phyloP scores from a whole-genome alignment of 2,329 filamentous ascomycete genomes.

The Aurifilum marmelostoma region DNA sequence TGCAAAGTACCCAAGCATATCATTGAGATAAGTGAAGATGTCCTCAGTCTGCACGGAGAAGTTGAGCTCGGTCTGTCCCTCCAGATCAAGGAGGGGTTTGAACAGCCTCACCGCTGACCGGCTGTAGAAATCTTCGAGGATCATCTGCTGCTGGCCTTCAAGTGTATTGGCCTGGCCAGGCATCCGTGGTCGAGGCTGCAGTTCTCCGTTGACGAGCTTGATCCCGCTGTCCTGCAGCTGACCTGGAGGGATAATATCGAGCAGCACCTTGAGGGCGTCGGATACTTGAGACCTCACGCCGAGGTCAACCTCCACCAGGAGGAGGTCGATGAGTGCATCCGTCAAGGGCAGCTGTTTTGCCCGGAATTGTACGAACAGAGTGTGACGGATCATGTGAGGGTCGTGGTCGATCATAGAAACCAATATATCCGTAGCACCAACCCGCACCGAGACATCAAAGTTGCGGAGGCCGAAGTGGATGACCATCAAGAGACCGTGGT shows the following conservation, averaged over 20 bases:
- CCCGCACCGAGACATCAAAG: slow-evolving; percentile 79
- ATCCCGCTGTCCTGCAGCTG: slow-evolving; percentile 61
- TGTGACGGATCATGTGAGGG: slow-evolving; percentile 88
- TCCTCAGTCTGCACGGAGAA: slow-evolving; percentile 83
- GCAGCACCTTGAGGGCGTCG: slow-evolving; percentile 89
- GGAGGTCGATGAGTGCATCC: slow-evolving; percentile 88
- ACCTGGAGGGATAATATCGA: slow-evolving; percentile 67
- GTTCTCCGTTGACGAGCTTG: slow-evolving; percentile 67
- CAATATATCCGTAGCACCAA: slow-evolving; percentile 91
- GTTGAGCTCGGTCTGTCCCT: slow-evolving; percentile 68
- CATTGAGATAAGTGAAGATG: slow-evolving; percentile 88
- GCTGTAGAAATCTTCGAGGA: slow-evolving; percentile 89
- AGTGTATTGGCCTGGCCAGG: slow-evolving; percentile 24
- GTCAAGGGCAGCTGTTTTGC: slow-evolving; percentile 86
- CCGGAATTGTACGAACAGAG: slow-evolving; percentile 88
- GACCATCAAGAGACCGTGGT: slow-evolving; percentile 82
- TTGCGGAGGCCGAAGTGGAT: slow-evolving; percentile 92
- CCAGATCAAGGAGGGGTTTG: slow-evolving; percentile 80
- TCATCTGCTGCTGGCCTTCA: slow-evolving; percentile 67
- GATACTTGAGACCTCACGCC: slow-evolving; percentile 95
- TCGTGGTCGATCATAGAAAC: slow-evolving; percentile 96
- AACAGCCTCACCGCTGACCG: slow-evolving; percentile 84
- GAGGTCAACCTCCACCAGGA: slow-evolving; percentile 88
- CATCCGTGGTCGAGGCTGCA: slow-evolving; percentile 63
- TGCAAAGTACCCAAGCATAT: slow-evolving; percentile 92